These are phyloP conservation scores for Xylaria sp. DNA, from an alignment of 2,329 filamentous ascomycete genomes.

Conservation along the genomic window DNA sequence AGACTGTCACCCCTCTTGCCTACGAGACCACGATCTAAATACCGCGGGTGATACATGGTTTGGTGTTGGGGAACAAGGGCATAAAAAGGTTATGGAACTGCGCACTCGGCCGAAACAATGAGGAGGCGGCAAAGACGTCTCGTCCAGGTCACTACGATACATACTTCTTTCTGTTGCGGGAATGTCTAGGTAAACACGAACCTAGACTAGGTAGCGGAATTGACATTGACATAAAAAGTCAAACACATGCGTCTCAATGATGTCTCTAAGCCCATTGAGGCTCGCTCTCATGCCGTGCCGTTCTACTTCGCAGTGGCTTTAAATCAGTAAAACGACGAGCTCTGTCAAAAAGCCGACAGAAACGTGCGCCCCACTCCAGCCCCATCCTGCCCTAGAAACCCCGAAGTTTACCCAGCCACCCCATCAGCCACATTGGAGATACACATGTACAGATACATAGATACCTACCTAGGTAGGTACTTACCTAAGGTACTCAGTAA, in stretches of 20 bases:
- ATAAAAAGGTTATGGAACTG: not conserved
- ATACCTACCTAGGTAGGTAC: too few species aligned
- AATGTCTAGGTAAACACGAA: not conserved
- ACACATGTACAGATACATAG: too few species aligned
- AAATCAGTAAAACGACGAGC: too few species aligned
- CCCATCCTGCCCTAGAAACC: not conserved
- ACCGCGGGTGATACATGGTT: not conserved
- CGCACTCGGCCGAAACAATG: not conserved
- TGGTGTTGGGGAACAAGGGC: not conserved
- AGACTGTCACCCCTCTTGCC: slow-evolving; percentile 89
- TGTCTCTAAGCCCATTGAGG: not conserved
- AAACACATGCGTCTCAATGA: not conserved
- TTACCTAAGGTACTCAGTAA: too few species aligned
- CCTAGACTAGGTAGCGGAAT: not conserved
- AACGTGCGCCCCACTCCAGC: not conserved
- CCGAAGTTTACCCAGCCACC: not conserved
- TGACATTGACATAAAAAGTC: not conserved
- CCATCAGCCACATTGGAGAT: not conserved
- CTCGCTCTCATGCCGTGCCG: not conserved
- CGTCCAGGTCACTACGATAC: not conserved
- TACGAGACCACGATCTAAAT: slow-evolving; percentile 98
- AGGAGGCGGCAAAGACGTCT: not conserved
- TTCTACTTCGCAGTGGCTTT: not conserved
- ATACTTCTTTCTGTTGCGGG: not conserved
- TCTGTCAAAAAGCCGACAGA: not conserved